Conservation (phyloP, 345 rosid genomes). For the Eucalyptus guilfoylei region DNA sequence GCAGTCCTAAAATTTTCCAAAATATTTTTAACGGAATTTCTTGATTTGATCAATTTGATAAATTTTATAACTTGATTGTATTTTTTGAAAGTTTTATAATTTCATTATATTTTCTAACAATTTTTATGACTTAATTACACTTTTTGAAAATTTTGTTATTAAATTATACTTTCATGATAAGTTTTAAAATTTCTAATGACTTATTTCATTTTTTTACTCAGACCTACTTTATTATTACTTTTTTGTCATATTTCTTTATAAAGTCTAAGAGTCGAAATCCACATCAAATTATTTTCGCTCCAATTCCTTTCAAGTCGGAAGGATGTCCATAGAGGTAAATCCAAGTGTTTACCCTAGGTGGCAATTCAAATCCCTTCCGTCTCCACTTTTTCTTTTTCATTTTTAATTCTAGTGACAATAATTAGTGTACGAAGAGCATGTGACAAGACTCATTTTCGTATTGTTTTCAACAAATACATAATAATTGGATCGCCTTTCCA, state of each 20-base stretch:
- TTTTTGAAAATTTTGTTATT: rapidly evolving
- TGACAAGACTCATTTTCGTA: background rate
- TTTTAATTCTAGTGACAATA: background rate
- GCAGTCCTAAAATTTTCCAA: rapidly evolving
- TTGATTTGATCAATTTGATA: no score
- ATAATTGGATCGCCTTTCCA: background rate
- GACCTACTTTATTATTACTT: rapidly evolving
- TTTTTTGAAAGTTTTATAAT: no score
- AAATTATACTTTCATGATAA: rapidly evolving
- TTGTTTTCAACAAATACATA: background rate
- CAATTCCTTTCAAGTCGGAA: rapidly evolving
- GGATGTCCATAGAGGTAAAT: no score
- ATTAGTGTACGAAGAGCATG: background rate
- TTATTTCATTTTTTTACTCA: no score
- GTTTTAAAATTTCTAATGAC: rapidly evolving
- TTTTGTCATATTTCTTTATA: rapidly evolving
- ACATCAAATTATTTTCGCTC: no score
- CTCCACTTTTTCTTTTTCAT: background rate
- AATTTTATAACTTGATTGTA: rapidly evolving
- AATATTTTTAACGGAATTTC: rapidly evolving
- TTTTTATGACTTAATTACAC: no score
- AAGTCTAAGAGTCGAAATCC: rapidly evolving
- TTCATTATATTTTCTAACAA: no score
- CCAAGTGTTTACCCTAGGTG: background rate
- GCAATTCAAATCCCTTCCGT: background rate